A percentile compares a stretch with the other conserved stretches of the same genome.
Conservation (phyloP, 1,139 yeast species). For the Blastobotrys ciferrii region DNA sequence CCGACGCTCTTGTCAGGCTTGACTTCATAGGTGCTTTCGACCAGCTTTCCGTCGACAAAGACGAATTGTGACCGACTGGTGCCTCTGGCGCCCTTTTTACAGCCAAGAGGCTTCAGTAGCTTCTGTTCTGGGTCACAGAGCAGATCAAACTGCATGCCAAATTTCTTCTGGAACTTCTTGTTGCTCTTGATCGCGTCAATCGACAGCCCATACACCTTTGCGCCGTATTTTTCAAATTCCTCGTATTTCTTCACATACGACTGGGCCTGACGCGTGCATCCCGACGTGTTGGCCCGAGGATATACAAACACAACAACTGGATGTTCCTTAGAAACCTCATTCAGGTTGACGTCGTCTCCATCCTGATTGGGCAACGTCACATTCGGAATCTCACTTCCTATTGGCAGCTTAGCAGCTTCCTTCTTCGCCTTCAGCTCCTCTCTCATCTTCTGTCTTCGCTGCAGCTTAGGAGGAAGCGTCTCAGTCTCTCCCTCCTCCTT, state of each 20-base stretch:
- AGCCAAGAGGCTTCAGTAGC: slow-evolving; percentile 74
- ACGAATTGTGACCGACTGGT: slow-evolving; percentile 88
- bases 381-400: slow-evolving; percentile 73
- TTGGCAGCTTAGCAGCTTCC: slow-evolving; percentile 20
- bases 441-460: slow-evolving; percentile 1
- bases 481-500: background rate
- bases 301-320: slow-evolving; percentile 53
- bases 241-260: slow-evolving; percentile 74
- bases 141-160: slow-evolving; percentile 67
- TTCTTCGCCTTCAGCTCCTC: slow-evolving; percentile 8
- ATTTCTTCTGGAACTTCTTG: slow-evolving; percentile 69
- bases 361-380: slow-evolving; percentile 62
- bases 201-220: slow-evolving; percentile 45
- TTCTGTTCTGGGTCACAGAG: slow-evolving; percentile 72
- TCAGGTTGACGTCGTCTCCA: slow-evolving; percentile 48
- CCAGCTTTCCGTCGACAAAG: slow-evolving; percentile 72
- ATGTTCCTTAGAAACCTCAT: slow-evolving; percentile 23
- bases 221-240: slow-evolving; percentile 47
- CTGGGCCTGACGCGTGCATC: slow-evolving; percentile 87
- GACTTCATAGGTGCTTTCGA: slow-evolving; percentile 60
- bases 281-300: slow-evolving; percentile 93
- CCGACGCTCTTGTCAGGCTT: slow-evolving; percentile 76
- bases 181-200: slow-evolving; percentile 77
- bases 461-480: background rate
- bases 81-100: slow-evolving; percentile 70